A percentile compares a stretch with the other conserved stretches of the same genome.
Evolutionary conservation across 129 eudicot genomes (phyloP).

Genomic region (Helichrysum umbraculigerum): DNA sequence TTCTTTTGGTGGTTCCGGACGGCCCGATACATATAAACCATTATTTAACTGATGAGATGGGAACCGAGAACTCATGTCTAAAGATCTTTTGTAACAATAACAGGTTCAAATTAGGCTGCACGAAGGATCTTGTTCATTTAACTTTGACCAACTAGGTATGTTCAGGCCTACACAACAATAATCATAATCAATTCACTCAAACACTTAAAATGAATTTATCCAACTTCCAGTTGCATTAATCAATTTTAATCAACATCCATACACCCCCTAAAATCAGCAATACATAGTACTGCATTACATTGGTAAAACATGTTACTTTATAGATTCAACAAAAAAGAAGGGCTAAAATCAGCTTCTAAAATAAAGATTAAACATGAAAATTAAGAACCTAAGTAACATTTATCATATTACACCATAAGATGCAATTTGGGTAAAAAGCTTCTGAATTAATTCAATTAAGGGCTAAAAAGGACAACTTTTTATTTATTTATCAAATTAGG

Average conservation of each 20-base stretch:
- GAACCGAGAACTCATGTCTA: slow-evolving; percentile 73
- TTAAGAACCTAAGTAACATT: no score
- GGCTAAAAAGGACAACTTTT: neutral
- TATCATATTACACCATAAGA: neutral
- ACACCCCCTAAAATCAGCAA: neutral
- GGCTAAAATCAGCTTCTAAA: neutral
- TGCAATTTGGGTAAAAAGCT: neutral
- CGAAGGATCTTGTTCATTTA: slow-evolving; percentile 7
- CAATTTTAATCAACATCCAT: neutral
- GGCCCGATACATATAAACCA: slow-evolving; percentile 84
- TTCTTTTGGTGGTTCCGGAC: slow-evolving; percentile 91
- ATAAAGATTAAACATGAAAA: neutral
- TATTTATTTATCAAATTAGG: neutral
- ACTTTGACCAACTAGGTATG: slow-evolving; percentile 15
- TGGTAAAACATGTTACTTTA: neutral
- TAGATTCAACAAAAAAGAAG: neutral
- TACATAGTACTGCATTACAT: slow-evolving; percentile 11
- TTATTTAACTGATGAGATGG: slow-evolving; percentile 79
- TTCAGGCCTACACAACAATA: slow-evolving; percentile 34
- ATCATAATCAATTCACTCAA: slow-evolving; percentile 9
- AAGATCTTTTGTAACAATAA: slow-evolving; percentile 21
- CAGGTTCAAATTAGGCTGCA: slow-evolving; percentile 5
- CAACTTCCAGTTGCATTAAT: neutral
- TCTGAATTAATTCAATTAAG: neutral
- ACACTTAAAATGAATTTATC: neutral